Percentiles rank a stretch among this genome's conserved stretches.
Evolutionary conservation across 352 stramenopile genomes (phyloP).

Genomic region (Aphanomyces cochlioides): DNA sequence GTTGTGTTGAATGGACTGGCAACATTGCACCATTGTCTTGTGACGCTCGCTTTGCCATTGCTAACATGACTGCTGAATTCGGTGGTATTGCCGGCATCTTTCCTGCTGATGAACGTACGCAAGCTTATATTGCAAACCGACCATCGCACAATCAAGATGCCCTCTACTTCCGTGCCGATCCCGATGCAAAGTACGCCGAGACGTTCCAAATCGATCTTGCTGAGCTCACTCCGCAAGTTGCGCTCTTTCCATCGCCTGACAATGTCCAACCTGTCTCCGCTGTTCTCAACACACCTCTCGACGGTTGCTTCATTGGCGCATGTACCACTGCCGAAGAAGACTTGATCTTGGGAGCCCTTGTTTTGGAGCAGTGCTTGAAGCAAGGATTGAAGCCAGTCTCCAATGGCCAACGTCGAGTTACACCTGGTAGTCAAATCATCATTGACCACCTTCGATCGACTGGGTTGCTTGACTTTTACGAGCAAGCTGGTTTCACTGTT

Average conservation of each 20-base stretch:
- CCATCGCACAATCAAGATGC: slow-evolving; percentile 71
- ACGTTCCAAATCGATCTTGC: slow-evolving; percentile 72
- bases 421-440: slow-evolving; percentile 71
- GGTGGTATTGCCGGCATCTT: slow-evolving; percentile 82
- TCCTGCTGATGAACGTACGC: slow-evolving; percentile 66
- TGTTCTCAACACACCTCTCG: slow-evolving; percentile 65
- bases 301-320: slow-evolving; percentile 83
- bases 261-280: slow-evolving; percentile 71
- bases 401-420: slow-evolving; percentile 67
- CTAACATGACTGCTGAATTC: slow-evolving; percentile 85
- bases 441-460: slow-evolving; percentile 76
- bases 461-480: slow-evolving; percentile 71
- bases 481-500: slow-evolving; percentile 73
- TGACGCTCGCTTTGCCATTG: slow-evolving; percentile 78
- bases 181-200: slow-evolving; percentile 65
- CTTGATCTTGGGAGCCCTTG: slow-evolving; percentile 68
- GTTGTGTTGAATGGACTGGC: slow-evolving; percentile 75
- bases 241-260: slow-evolving; percentile 74
- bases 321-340: slow-evolving; percentile 82
- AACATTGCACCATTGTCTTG: slow-evolving; percentile 74
- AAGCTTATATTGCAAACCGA: slow-evolving; percentile 72
- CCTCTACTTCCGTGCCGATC: slow-evolving; percentile 77
- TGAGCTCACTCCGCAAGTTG: slow-evolving; percentile 66
- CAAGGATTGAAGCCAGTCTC: slow-evolving; percentile 55
- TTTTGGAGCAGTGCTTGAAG: slow-evolving; percentile 72